These are phyloP conservation scores for Isabelozyma rhagii DNA, from an alignment of 805 yeast species.

Conservation along the genomic window DNA sequence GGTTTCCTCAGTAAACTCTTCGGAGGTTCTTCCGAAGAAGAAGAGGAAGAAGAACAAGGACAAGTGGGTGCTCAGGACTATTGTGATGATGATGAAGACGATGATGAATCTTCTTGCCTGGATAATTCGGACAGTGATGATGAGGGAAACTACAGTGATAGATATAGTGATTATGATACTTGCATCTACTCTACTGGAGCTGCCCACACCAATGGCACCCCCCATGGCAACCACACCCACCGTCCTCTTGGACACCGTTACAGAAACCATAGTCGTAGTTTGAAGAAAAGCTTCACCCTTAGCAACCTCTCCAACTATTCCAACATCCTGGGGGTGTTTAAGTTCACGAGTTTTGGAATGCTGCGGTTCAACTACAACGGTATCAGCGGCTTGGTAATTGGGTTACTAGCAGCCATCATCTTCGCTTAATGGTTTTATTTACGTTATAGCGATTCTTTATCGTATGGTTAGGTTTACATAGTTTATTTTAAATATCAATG, in stretches of 20 bases:
- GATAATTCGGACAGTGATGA: background rate
- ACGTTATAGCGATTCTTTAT: no score
- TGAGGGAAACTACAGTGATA: background rate
- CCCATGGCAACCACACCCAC: background rate
- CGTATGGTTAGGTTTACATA: no score
- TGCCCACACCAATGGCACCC: background rate
- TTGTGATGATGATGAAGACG: background rate
- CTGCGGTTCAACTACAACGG: background rate
- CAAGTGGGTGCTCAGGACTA: background rate
- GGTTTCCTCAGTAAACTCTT: background rate
- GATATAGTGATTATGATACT: constrained; percentile 2
- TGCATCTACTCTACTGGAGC: background rate
- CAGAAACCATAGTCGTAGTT: background rate
- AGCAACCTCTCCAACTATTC: background rate
- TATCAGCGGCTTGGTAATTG: background rate
- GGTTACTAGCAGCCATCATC: background rate
- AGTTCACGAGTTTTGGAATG: background rate
- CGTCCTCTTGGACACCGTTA: background rate
- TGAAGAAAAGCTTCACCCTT: background rate
- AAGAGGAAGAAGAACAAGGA: background rate
- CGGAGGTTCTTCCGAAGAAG: background rate
- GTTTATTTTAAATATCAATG: no score
- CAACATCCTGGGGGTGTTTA: background rate
- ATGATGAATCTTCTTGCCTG: background rate
- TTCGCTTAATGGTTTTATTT: background rate